These are phyloP conservation scores for Bothriochloa decipiens DNA, from an alignment of 176 grass and related monocot species.

Conservation along the genomic window DNA sequence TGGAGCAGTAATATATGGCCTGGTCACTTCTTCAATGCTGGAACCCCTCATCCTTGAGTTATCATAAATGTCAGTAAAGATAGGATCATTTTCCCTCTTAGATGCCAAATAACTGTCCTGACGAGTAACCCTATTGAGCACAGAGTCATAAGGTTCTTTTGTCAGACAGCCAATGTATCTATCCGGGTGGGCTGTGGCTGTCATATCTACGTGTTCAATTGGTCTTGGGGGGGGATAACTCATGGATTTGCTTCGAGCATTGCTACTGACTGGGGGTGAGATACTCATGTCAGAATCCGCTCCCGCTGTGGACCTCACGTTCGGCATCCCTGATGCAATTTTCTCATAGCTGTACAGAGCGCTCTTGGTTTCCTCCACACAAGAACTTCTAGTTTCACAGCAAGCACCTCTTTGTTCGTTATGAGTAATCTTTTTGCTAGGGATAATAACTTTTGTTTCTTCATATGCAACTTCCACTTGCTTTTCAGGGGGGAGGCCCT, in stretches of 20 bases:
- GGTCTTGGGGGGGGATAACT: conserved; percentile 24
- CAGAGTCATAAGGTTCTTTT: conserved; percentile 22
- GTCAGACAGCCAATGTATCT: background rate
- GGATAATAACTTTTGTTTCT: conserved; percentile 42
- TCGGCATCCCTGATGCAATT: conserved; percentile 11
- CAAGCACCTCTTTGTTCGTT: conserved; percentile 27
- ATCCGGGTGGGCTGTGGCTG: background rate
- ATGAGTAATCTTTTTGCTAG: conserved; percentile 33
- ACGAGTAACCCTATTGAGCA: background rate
- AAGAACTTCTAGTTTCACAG: conserved; percentile 19
- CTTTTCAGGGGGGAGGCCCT: conserved; percentile 57
- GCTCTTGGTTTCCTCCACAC: conserved; percentile 12
- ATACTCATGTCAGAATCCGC: conserved; percentile 61
- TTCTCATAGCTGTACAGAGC: background rate
- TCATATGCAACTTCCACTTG: conserved; percentile 56
- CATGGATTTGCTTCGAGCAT: background rate
- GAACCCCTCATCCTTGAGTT: conserved; percentile 31
- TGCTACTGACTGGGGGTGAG: conserved; percentile 36
- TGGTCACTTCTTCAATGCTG: conserved; percentile 29
- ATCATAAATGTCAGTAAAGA: conserved; percentile 13
- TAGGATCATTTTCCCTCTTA: background rate
- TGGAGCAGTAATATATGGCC: background rate
- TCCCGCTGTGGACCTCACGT: conserved; percentile 22
- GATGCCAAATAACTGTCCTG: conserved; percentile 21
- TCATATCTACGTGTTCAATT: background rate